Evolutionary conservation across 164 flowering plant species (phyloP).

Genomic region (Akebia trifoliata): DNA sequence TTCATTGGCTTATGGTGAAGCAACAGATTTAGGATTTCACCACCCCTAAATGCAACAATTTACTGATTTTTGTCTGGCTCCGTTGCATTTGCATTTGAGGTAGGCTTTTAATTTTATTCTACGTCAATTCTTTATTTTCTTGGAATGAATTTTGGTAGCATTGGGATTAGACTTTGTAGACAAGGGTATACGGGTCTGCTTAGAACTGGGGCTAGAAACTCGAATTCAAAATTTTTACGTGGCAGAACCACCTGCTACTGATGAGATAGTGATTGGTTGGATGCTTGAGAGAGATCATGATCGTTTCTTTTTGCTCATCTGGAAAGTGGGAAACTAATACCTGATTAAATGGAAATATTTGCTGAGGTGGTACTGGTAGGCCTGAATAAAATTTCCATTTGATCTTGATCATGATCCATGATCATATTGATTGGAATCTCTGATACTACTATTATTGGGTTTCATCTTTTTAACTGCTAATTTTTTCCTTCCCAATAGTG

Average conservation of each 20-base stretch:
- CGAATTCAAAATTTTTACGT: constrained; percentile 2
- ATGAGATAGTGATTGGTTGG: background rate
- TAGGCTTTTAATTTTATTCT: background rate
- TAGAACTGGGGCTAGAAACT: constrained; percentile 7
- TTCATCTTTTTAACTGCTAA: too few species aligned
- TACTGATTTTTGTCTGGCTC: background rate
- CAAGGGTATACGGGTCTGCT: background rate
- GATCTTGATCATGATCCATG: too few species aligned
- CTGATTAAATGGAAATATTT: too few species aligned
- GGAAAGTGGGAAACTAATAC: too few species aligned
- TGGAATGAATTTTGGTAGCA: background rate
- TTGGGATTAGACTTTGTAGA: background rate
- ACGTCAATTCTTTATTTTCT: background rate
- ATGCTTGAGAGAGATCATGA: too few species aligned
- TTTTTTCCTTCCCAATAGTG: too few species aligned
- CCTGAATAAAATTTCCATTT: too few species aligned
- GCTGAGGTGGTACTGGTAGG: too few species aligned
- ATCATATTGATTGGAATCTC: too few species aligned
- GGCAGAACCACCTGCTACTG: background rate
- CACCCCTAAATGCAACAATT: background rate
- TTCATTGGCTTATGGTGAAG: constrained; percentile 70
- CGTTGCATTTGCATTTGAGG: background rate
- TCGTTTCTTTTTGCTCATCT: too few species aligned
- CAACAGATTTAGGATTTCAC: background rate
- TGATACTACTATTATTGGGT: too few species aligned